Conservation (phyloP, 306 rosid species). For the Quillaja saponaria region DNA sequence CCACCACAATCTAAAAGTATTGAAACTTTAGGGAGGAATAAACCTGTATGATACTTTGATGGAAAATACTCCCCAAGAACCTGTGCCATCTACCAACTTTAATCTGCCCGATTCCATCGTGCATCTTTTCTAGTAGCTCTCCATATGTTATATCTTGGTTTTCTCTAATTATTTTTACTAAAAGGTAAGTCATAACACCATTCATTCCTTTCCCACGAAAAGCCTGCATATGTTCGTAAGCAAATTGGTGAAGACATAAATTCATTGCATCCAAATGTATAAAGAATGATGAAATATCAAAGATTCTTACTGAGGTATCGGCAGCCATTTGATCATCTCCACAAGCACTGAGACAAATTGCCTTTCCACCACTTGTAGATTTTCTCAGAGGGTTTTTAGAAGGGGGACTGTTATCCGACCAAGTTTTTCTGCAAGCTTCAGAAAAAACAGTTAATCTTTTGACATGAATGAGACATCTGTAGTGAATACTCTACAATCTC, state of each 20-base stretch:
- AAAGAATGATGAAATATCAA: background rate
- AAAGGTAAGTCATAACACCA: slow-evolving; percentile 71
- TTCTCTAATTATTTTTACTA: slow-evolving; percentile 36
- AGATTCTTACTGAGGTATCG: slow-evolving; percentile 59
- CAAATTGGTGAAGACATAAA: slow-evolving; percentile 7
- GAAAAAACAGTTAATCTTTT: background rate
- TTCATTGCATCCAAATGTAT: slow-evolving; percentile 9
- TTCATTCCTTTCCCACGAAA: slow-evolving; percentile 53
- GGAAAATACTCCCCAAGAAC: slow-evolving; percentile 40
- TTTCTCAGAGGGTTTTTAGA: slow-evolving; percentile 46
- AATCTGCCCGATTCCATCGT: slow-evolving; percentile 15
- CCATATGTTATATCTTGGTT: slow-evolving; percentile 43
- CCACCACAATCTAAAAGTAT: too few species aligned
- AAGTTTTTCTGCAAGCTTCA: slow-evolving; percentile 31
- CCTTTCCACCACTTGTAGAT: slow-evolving; percentile 64
- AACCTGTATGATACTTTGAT: slow-evolving; percentile 55
- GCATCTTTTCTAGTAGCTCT: slow-evolving; percentile 36
- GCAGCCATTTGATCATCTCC: slow-evolving; percentile 60
- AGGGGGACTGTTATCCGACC: slow-evolving; percentile 67
- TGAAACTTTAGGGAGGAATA: background rate
- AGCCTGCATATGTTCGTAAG: slow-evolving; percentile 45
- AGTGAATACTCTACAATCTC: background rate
- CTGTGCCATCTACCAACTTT: slow-evolving; percentile 36
- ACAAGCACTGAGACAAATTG: slow-evolving; percentile 72
- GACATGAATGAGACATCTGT: background rate